phyloP scores from a whole-genome alignment of 2,329 filamentous ascomycete species.

The Sclerotinia subarctica region DNA sequence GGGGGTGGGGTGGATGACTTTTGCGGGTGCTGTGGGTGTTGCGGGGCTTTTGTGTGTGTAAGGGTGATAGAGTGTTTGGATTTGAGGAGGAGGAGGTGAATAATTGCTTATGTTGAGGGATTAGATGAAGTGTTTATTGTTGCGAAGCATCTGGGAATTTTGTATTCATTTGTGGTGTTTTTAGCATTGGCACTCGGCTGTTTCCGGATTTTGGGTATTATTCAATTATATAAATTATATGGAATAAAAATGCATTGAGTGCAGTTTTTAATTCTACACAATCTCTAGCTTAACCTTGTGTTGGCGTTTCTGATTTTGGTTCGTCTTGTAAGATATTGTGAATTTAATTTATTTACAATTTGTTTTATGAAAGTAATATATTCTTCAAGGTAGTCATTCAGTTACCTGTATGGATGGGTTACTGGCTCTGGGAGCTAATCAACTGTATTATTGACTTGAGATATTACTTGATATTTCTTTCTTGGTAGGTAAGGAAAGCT shows the following conservation, averaged over 20 bases:
- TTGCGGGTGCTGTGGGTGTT: not conserved
- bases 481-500: too few species aligned
- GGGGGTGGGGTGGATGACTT: not conserved
- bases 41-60: conserved; percentile 7
- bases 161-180: not conserved
- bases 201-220: not conserved
- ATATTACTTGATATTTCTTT: too few species aligned
- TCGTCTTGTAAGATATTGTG: too few species aligned
- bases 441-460: too few species aligned
- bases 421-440: too few species aligned
- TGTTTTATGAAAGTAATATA: too few species aligned
- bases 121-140: not conserved
- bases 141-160: not conserved
- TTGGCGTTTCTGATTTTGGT: too few species aligned
- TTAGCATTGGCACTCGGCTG: not conserved
- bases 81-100: not conserved
- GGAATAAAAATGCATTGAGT: not conserved
- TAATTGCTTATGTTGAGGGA: not conserved
- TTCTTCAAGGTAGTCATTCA: too few species aligned
- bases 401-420: too few species aligned
- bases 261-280: not conserved
- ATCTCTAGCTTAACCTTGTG: not conserved
- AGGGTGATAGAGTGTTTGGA: not conserved
- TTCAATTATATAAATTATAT: not conserved
- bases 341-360: too few species aligned